Evolutionary conservation across 192 early-diverging fungal genomes (phyloP).

Genomic region (Phycomyces blakesleeanus): DNA sequence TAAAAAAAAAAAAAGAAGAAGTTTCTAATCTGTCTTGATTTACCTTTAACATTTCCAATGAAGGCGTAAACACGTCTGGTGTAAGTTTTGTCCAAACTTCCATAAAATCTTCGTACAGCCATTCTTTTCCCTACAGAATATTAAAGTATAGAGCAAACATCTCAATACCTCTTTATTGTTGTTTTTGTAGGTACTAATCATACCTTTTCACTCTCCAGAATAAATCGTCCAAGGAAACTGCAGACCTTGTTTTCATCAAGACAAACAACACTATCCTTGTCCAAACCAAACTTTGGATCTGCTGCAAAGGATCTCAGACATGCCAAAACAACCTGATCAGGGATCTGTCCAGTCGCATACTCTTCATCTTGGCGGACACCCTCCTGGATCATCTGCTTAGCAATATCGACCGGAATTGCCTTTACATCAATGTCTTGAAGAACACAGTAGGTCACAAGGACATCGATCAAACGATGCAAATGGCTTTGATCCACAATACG

Average conservation of each 20-base stretch:
- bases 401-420: not conserved
- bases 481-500: slow-evolving; percentile 22
- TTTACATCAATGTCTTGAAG: slow-evolving; percentile 22
- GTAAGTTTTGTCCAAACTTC: slow-evolving; percentile 33
- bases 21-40: not conserved
- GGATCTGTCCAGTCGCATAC: not conserved
- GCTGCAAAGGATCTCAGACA: slow-evolving; percentile 1
- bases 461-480: slow-evolving; percentile 25
- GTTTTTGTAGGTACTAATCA: too few species aligned
- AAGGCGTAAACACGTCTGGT: slow-evolving; percentile 31
- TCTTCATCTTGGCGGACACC: slow-evolving; percentile 2
- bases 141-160: too few species aligned
- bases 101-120: slow-evolving; percentile 42
- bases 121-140: slow-evolving; percentile 33
- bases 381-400: slow-evolving; percentile 5
- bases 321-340: not conserved
- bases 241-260: not conserved
- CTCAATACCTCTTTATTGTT: too few species aligned
- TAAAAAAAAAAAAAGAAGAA: too few species aligned
- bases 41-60: slow-evolving; percentile 33
- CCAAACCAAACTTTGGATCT: not conserved
- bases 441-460: slow-evolving; percentile 14
- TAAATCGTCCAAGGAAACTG: not conserved
- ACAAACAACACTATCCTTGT: not conserved
- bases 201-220: slow-evolving; percentile 7